These are phyloP conservation scores for Phytophthora citrophthora DNA, from an alignment of 352 stramenopile genomes.

Conservation along the genomic window DNA sequence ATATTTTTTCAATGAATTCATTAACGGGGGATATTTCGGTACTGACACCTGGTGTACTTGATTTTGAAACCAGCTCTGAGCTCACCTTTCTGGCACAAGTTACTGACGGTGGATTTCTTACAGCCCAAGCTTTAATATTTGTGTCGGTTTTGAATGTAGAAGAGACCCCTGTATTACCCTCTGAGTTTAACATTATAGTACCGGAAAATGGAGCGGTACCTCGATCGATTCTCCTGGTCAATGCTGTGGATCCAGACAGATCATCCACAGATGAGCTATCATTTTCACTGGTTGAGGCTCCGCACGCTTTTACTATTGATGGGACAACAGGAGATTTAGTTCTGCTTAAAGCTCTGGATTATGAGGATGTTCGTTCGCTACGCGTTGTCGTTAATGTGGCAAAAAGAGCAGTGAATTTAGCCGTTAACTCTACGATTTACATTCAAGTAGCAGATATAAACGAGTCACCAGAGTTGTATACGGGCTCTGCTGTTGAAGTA, in stretches of 20 bases:
- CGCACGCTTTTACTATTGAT: conserved; percentile 18
- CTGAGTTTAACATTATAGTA: conserved; percentile 1
- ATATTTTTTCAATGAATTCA: conserved; percentile 18
- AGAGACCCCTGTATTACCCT: conserved; percentile 14
- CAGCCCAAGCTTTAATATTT: conserved; percentile 12
- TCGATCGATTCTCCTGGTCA: conserved; percentile 44
- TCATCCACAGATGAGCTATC: conserved; percentile 36
- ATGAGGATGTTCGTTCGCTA: conserved; percentile 10
- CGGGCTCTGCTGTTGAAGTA: conserved; percentile 5
- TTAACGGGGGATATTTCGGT: conserved; percentile 19
- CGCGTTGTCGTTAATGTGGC: conserved; percentile 21
- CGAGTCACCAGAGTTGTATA: conserved; percentile 18
- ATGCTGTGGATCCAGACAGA: conserved; percentile 55
- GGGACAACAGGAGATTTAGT: conserved; percentile 19
- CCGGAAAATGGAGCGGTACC: conserved; percentile 50
- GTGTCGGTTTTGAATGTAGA: conserved; percentile 34
- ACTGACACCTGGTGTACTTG: conserved; percentile 12
- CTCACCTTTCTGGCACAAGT: conserved; percentile 19
- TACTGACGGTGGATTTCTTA: conserved; percentile 25
- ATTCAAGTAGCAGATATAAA: conserved; percentile 28
- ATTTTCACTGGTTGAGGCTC: conserved; percentile 23
- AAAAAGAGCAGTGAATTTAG: conserved; percentile 13
- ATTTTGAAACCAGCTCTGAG: conserved; percentile 30
- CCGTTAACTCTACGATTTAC: conserved; percentile 9
- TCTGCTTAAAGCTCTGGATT: conserved; percentile 22